Conservation (phyloP, 352 stramenopile species). For the Aphanomyces euteiches region DNA sequence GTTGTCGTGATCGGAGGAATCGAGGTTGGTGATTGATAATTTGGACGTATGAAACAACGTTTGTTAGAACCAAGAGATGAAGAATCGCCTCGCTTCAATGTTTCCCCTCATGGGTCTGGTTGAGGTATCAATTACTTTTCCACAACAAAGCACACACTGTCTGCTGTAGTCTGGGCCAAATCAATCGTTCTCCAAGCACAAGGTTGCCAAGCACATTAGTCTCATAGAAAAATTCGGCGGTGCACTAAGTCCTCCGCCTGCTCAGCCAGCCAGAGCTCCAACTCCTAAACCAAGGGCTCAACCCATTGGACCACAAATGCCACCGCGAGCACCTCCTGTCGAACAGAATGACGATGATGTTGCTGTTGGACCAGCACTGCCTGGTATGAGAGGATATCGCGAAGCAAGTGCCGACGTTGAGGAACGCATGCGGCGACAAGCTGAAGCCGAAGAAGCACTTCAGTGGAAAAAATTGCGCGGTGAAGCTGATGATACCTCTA, state of each 20-base stretch:
- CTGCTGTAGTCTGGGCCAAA: slow-evolving; percentile 40
- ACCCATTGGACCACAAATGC: slow-evolving; percentile 16
- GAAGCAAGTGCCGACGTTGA: slow-evolving; percentile 63
- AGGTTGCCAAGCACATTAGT: slow-evolving; percentile 18
- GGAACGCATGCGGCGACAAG: slow-evolving; percentile 61
- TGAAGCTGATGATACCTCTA: slow-evolving; percentile 25
- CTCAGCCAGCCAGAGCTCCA: background rate
- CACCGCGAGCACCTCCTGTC: slow-evolving; percentile 22
- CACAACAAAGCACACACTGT: background rate
- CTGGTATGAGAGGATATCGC: slow-evolving; percentile 74
- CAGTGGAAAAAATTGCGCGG: slow-evolving; percentile 53
- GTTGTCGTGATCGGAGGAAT: slow-evolving; percentile 72
- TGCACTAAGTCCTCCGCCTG: background rate
- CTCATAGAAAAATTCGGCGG: slow-evolving; percentile 10
- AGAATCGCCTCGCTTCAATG: slow-evolving; percentile 53
- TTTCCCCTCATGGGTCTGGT: slow-evolving; percentile 68
- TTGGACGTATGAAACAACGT: background rate
- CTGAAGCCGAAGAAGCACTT: slow-evolving; percentile 54
- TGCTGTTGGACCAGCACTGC: slow-evolving; percentile 62
- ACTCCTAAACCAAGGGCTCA: background rate
- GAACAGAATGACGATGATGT: slow-evolving; percentile 53
- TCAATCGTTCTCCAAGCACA: slow-evolving; percentile 49
- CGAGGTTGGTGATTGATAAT: slow-evolving; percentile 2
- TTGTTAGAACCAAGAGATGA: slow-evolving; percentile 61
- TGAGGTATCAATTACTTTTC: slow-evolving; percentile 42